Evolutionary conservation across 805 yeast genomes (phyloP).

Genomic region (Ogataea pignaliae): DNA sequence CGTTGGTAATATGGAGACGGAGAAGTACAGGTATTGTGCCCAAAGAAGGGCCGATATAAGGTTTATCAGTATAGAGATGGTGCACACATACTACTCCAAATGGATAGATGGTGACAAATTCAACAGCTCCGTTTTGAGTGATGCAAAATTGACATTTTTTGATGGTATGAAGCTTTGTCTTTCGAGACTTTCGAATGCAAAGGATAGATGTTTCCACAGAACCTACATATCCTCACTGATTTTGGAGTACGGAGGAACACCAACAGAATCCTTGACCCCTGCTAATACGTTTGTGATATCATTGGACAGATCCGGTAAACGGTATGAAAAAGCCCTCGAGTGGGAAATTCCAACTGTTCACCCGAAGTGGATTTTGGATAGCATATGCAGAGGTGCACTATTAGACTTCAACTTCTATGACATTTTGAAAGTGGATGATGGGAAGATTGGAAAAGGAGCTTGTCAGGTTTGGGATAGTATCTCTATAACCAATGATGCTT

Average conservation of each 20-base stretch:
- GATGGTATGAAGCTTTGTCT: conserved; percentile 41
- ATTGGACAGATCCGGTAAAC: conserved; percentile 45
- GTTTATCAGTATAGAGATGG: conserved; percentile 45
- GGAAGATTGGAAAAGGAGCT: conserved; percentile 26
- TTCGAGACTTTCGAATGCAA: conserved; percentile 31
- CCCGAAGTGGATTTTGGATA: conserved; percentile 47
- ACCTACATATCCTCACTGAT: conserved; percentile 33
- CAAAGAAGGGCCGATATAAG: conserved; percentile 50
- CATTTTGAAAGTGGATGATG: conserved; percentile 17
- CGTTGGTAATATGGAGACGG: conserved; percentile 55
- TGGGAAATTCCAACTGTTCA: conserved; percentile 50
- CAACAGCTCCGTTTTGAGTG: conserved; percentile 11
- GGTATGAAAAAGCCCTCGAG: conserved; percentile 48
- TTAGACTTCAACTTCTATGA: conserved; percentile 38
- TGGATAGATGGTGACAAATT: conserved; percentile 47
- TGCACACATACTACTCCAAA: conserved; percentile 39
- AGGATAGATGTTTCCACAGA: conserved; percentile 23
- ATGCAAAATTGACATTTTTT: conserved; percentile 37
- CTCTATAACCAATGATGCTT: conserved; percentile 1
- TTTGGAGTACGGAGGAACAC: conserved; percentile 43
- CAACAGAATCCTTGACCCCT: conserved; percentile 46
- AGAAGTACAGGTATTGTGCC: conserved; percentile 49
- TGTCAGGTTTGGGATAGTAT: conserved; percentile 36
- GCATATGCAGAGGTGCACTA: conserved; percentile 40
- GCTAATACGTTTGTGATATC: conserved; percentile 43